A percentile compares a stretch with the other conserved stretches of the same genome.
These are phyloP conservation scores for Diutina siamensis DNA, from an alignment of 1,139 yeast species.

Conservation along the genomic window DNA sequence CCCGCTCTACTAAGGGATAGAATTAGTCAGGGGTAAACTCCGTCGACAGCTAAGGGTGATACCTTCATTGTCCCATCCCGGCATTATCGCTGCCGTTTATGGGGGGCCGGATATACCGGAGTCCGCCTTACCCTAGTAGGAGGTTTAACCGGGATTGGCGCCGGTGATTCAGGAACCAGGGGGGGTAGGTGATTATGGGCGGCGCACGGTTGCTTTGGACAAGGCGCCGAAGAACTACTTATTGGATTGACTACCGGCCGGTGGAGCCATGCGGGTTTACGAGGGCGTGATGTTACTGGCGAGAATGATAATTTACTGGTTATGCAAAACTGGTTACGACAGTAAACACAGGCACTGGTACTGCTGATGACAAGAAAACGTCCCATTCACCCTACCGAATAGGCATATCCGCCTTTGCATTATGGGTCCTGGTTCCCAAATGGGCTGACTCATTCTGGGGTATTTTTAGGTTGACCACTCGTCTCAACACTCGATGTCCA, in stretches of 20 bases:
- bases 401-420: not conserved
- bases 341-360: no score
- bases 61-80: not conserved
- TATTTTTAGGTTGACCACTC: not conserved
- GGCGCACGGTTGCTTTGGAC: not conserved
- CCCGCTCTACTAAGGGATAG: no score
- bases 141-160: not conserved
- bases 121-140: not conserved
- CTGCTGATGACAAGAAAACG: no score
- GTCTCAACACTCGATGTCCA: not conserved
- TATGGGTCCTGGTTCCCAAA: not conserved
- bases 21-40: no score
- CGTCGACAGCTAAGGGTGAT: no score
- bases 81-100: not conserved
- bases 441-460: not conserved
- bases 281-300: not conserved
- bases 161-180: not conserved
- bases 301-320: no score
- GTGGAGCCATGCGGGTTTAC: not conserved
- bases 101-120: not conserved
- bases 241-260: not conserved
- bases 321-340: no score
- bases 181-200: not conserved
- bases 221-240: not conserved
- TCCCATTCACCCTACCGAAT: no score